phyloP scores from a whole-genome alignment of 2,329 filamentous ascomycete species.

The Chaetomium sp. region DNA sequence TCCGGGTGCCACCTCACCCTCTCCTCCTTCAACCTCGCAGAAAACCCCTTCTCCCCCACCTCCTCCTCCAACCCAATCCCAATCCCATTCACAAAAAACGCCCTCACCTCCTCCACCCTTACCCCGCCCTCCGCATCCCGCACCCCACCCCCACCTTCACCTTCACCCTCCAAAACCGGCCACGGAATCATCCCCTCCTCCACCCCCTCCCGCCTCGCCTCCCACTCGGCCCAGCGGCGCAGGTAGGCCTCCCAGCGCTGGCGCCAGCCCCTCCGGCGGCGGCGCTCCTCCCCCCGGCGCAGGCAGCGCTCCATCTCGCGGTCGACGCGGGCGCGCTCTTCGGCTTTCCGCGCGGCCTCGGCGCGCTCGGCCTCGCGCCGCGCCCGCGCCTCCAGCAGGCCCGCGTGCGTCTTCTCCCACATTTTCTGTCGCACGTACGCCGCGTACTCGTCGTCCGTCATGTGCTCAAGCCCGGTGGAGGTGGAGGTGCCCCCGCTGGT shows the following conservation, averaged over 20 bases:
- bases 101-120: constrained; percentile 63
- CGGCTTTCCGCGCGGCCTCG: constrained; percentile 42
- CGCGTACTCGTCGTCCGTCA: constrained; percentile 93
- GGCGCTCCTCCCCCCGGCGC: constrained; percentile 65
- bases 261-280: constrained; percentile 55
- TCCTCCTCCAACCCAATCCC: constrained; percentile 42
- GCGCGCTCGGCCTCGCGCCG: constrained; percentile 58
- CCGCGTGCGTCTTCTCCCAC: constrained; percentile 94
- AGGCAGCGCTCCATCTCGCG: constrained; percentile 71
- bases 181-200: constrained; percentile 58
- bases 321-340: constrained; percentile 52
- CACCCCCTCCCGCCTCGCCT: constrained; percentile 31
- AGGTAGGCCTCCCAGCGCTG: constrained; percentile 67
- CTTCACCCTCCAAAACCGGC: constrained; percentile 52
- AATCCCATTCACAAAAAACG: constrained; percentile 64
- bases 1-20: constrained; percentile 96
- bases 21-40: constrained; percentile 71
- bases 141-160: constrained; percentile 43
- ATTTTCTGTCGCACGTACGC: constrained; percentile 82
- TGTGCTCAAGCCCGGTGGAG: constrained; percentile 63
- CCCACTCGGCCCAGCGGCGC: constrained; percentile 62
- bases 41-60: constrained; percentile 49
- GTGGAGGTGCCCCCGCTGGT: constrained; percentile 44
- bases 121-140: constrained; percentile 45
- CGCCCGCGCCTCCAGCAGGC: constrained; percentile 75